Conservation (phyloP, 306 rosid species). For the Acacia acuminata region DNA sequence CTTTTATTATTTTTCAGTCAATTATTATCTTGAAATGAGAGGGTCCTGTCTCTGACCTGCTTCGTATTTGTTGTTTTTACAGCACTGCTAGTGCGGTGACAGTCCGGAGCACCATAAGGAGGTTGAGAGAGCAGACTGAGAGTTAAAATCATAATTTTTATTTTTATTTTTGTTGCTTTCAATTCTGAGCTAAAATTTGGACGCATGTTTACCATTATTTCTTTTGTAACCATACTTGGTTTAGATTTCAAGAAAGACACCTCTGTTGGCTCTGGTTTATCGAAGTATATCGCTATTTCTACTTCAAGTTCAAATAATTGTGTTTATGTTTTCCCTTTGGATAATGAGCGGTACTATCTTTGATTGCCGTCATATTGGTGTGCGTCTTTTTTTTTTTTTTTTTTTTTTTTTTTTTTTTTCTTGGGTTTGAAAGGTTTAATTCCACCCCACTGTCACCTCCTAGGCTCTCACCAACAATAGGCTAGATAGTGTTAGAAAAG, state of each 20-base stretch:
- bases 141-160: slow-evolving; percentile 19
- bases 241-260: neutral
- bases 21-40: neutral
- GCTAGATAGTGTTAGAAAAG: no score
- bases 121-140: slow-evolving; percentile 76
- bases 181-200: neutral
- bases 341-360: neutral
- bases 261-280: neutral
- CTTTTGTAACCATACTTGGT: neutral
- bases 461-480: no score
- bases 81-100: slow-evolving; percentile 68
- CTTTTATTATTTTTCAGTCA: neutral
- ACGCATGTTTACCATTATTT: neutral
- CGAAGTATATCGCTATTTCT: neutral
- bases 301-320: neutral
- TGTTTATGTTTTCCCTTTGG: neutral
- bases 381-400: no score
- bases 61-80: slow-evolving; percentile 2
- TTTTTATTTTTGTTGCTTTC: neutral
- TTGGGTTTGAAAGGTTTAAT: no score
- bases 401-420: no score
- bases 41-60: neutral
- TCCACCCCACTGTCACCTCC: no score
- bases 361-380: neutral
- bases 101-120: slow-evolving; percentile 62